Evolutionary conservation across 495 filamentous ascomycete genomes (phyloP).

Genomic region (Tetracladium setigerum): DNA sequence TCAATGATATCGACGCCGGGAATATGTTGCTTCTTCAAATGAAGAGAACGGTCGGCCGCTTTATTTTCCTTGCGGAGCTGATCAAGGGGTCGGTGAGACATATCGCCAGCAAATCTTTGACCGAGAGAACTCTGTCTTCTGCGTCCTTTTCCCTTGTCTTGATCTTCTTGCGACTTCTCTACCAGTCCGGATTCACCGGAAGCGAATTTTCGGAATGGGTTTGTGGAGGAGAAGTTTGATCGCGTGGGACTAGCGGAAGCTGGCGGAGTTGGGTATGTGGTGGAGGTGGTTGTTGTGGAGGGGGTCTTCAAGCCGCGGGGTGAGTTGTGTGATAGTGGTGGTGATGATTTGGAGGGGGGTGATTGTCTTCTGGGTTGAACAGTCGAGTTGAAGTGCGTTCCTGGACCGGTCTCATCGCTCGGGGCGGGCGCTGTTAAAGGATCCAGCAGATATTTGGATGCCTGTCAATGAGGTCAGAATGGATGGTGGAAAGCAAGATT

Average conservation of each 20-base stretch:
- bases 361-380: conserved; percentile 9
- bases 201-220: conserved; percentile 19
- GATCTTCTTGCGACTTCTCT: background rate
- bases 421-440: conserved; percentile 48
- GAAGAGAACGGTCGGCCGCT: conserved; percentile 52
- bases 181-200: conserved; percentile 10
- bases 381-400: conserved; percentile 35
- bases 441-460: conserved; percentile 48
- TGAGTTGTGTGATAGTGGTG: background rate
- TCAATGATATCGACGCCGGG: conserved; percentile 77
- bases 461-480: conserved; percentile 26
- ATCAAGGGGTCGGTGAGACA: conserved; percentile 54
- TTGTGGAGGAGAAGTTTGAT: conserved; percentile 22
- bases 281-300: conserved; percentile 3
- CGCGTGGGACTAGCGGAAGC: conserved; percentile 26
- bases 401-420: conserved; percentile 43
- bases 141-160: conserved; percentile 6
- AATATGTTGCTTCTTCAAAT: conserved; percentile 54
- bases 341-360: conserved; percentile 9
- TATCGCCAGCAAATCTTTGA: conserved; percentile 52
- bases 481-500: background rate
- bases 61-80: conserved; percentile 49
- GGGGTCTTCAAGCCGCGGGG: background rate
- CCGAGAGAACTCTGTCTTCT: conserved; percentile 42
- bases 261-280: conserved; percentile 25